Evolutionary conservation across 2,329 filamentous ascomycete species (phyloP).

Genomic region (Alternaria hordeiaustralica): DNA sequence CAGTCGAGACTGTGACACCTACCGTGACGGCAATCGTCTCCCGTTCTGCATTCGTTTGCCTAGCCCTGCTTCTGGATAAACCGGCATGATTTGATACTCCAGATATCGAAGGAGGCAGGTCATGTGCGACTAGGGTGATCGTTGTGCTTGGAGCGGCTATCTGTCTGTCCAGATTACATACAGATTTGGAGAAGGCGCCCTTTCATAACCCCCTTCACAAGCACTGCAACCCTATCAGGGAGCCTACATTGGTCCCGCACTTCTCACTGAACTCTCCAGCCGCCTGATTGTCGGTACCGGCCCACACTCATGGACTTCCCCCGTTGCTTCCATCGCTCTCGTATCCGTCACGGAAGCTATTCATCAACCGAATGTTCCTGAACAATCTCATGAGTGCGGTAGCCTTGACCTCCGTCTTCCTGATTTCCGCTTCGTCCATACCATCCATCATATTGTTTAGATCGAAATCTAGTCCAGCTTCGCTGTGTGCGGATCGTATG

Average conservation of each 20-base stretch:
- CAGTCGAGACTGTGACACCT: conserved; percentile 22
- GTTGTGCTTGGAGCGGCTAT: not conserved
- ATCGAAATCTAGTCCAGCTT: not conserved
- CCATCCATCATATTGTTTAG: not conserved
- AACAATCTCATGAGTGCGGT: not conserved
- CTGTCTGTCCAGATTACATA: not conserved
- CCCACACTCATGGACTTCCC: not conserved
- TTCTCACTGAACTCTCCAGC: not conserved
- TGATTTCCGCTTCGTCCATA: not conserved
- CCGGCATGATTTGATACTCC: not conserved
- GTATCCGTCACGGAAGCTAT: not conserved
- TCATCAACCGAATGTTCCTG: not conserved
- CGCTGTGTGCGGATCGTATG: not conserved
- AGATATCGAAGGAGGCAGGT: not conserved
- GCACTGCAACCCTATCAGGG: not conserved
- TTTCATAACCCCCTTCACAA: not conserved
- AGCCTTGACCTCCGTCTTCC: not conserved
- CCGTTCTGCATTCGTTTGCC: not conserved
- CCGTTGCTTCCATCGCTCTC: not conserved
- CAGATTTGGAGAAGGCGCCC: not conserved
- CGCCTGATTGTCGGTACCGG: not conserved
- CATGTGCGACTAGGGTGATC: not conserved
- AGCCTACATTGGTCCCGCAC: not conserved
- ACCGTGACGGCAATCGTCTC: conserved; percentile 1
- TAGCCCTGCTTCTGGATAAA: not conserved